Evolutionary conservation across 176 grass and related monocot species (phyloP), one percentile per base, ranked within the genome.

Genomic region (Aechmea fasciata): DNA sequence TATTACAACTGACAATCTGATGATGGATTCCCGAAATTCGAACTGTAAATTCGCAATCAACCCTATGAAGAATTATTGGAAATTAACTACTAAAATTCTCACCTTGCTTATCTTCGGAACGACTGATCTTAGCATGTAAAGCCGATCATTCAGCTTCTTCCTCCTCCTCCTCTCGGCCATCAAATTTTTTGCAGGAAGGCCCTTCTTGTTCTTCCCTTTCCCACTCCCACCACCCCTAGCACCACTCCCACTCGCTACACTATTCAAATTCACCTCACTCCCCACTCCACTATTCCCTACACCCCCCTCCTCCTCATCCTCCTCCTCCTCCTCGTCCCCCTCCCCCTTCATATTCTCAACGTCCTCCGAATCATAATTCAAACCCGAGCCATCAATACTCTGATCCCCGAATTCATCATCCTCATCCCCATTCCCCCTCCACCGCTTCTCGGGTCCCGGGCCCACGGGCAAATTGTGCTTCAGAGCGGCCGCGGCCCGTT

Each of bases 51-150:
- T 24, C 22, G 1, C 73, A 63, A 22, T 52, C 13, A 29, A 65
- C 22, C 47, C 65, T 23, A 64, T 68, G 11, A 73, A 11, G 65
- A 20, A 68, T 26, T 11, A 48, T 49, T 11, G 19, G 50, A 9
- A 66, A 70, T 0, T 41, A 41, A 7, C 33, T 41, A 41, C 5
- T 17, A 14, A 3, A 54, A 22, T 72, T 41, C 13, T 76, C 69
- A 96, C 88, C 72, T 86, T 96, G 83, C 85, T 88, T 72, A 96
- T 96, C 80, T 86, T 91, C 52, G 92, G 88, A 71, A 96, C 85
- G 14, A 91, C 85, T 7, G 92, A 91, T 76, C 85, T 79, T 47
- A 96, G 88, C 85, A 89, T 77, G 81, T 86, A 89, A 50, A 91
- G 85, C 69, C 88, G 80, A 63, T 91, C 85, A 17, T 91, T 96